Evolutionary conservation across 192 early-diverging fungal species (phyloP), one percentile per base, ranked within the genome.

Genomic region (Funneliformis mosseae): DNA sequence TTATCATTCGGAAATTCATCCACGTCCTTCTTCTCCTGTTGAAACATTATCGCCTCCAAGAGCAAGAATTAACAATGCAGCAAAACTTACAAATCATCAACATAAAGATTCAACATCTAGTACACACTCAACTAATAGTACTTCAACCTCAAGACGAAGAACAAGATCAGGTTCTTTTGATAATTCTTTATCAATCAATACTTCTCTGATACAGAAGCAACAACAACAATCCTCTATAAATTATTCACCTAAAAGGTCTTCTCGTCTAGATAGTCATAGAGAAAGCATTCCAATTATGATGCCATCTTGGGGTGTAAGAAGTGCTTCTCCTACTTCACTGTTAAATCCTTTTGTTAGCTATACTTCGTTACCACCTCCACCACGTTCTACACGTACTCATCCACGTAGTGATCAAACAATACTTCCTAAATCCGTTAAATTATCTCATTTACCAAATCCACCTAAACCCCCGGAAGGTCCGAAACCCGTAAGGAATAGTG

Each of bases 1-100:
- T 59, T 33, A 33, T 33, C 3, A 33, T 33, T 39, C 64, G 18
- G 64, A 50, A 43, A 5, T 45, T 25, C 76, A n/a, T 9, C 25
- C 63, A 46, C 77, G 77, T 33, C 38, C 77, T 50, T 68, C 77
- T 14, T 78, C 77, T 3, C 77, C 77, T 25, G 63, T 78, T 28
- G 63, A 78, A 48, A 78, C 77, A n/a, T 48, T 77, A 43, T 77
- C 76, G 0, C 76, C 76, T 7, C 77, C 61, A 78, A 78, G 66
- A 48, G 67, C 77, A 48, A 66, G 64, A 39, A 4, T 21, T 68
- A 21, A 8, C 21, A 38, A 33, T 67, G 23, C 6, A 67, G 5
- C 4, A 67, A 12, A 63, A 63, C 6, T 14, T 33, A 2, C 33
- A 33, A 33, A 33, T 63, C 18, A 25, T 4, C 10, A 67, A 67